phyloP scores from a whole-genome alignment of 208 protist genomes.

The Acanthamoeba castellanii region DNA sequence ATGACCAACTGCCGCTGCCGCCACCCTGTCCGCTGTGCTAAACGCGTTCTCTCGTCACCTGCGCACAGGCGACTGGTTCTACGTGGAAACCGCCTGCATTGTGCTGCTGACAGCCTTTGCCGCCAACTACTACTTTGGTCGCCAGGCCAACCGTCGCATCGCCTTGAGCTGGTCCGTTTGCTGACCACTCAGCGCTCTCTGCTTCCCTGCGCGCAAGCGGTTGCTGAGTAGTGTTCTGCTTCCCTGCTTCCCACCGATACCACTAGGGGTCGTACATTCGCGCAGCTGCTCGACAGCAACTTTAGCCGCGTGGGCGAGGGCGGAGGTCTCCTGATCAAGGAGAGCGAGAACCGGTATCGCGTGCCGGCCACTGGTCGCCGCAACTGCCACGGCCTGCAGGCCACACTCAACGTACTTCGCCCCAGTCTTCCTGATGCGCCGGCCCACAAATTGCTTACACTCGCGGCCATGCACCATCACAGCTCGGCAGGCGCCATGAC shows the following conservation, averaged over 20 bases:
- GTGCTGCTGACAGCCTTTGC: not conserved
- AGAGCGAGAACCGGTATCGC: conserved; percentile 55
- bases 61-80: conserved; percentile 17
- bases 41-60: not conserved
- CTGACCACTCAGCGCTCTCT: not conserved
- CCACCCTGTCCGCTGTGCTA: not conserved
- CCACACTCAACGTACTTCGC: conserved; percentile 15
- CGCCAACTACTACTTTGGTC: conserved; percentile 25
- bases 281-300: conserved; percentile 35
- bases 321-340: conserved; percentile 52
- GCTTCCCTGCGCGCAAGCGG: not conserved
- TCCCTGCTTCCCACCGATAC: too few relatives aligned
- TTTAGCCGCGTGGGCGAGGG: conserved; percentile 48
- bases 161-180: conserved; percentile 16
- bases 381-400: conserved; percentile 61
- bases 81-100: conserved; percentile 16
- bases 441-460: not conserved
- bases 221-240: too few relatives aligned
- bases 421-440: not conserved
- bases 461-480: not conserved
- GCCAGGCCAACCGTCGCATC: conserved; percentile 19
- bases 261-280: conserved; percentile 18
- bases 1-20: not conserved
- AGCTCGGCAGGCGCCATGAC: conserved; percentile 24
- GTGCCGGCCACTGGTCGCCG: conserved; percentile 49